Conservation (phyloP, 257 asterid genomes). For the Avicennia marina region DNA sequence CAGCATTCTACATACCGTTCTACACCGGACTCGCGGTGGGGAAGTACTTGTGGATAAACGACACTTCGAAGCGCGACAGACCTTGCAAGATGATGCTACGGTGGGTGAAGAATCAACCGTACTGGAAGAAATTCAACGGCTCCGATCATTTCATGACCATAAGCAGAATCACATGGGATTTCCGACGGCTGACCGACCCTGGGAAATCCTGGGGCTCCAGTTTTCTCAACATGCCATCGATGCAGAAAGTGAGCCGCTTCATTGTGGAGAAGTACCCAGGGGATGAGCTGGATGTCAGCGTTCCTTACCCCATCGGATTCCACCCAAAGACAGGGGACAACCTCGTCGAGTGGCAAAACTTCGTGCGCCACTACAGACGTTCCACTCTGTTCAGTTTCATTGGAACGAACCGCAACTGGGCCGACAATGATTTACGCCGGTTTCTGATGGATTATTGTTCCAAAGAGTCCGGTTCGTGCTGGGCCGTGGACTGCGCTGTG, state of each 20-base stretch:
- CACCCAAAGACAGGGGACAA: constrained; percentile 58
- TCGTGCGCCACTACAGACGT: constrained; percentile 37
- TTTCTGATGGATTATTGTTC: constrained; percentile 38
- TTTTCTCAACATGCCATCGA: constrained; percentile 57
- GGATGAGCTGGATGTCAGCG: constrained; percentile 61
- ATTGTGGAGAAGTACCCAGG: constrained; percentile 68
- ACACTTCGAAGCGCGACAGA: constrained; percentile 46
- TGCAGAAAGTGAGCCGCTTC: constrained; percentile 55
- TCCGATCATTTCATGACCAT: constrained; percentile 75
- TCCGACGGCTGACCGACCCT: constrained; percentile 58
- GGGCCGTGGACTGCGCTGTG: constrained; percentile 51
- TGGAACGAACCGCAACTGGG: constrained; percentile 41
- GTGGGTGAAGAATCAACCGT: constrained; percentile 52
- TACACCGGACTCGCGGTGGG: constrained; percentile 81
- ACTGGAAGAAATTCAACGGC: constrained; percentile 61
- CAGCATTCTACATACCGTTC: constrained; percentile 89
- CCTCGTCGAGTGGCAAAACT: constrained; percentile 51
- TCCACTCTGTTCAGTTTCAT: constrained; percentile 48
- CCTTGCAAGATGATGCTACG: constrained; percentile 53
- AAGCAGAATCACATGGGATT: constrained; percentile 79
- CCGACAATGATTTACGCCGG: constrained; percentile 45
- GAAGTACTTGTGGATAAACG: constrained; percentile 51
- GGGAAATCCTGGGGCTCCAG: constrained; percentile 70
- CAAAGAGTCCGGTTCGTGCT: constrained; percentile 38
- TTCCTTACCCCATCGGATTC: constrained; percentile 91